Conservation (phyloP, 306 rosid species). For the Vachellia pachyceras region DNA sequence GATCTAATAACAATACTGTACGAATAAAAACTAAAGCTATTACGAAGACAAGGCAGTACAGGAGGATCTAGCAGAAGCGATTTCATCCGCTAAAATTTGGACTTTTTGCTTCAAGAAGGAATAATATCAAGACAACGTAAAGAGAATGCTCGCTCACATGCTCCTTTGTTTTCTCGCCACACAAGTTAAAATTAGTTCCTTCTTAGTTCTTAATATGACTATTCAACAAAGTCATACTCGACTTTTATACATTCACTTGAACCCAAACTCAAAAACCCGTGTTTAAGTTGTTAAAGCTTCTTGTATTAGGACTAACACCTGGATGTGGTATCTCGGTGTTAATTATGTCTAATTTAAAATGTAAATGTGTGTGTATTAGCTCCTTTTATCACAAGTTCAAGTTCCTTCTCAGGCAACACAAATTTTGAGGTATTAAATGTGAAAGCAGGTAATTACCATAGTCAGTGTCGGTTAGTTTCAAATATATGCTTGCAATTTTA, state of each 20-base stretch:
- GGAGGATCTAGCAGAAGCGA: neutral
- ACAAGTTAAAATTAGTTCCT: neutral
- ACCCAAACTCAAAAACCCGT: no score
- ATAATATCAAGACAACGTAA: constrained; percentile 25
- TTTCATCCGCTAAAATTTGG: constrained; percentile 18
- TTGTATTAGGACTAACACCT: no score
- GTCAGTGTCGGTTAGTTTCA: constrained; percentile 12
- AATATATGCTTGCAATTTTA: neutral
- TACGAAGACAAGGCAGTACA: neutral
- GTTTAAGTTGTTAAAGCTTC: no score
- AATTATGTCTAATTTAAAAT: no score
- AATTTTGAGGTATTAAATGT: no score
- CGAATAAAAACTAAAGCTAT: neutral
- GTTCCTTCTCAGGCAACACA: neutral
- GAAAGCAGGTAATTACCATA: neutral
- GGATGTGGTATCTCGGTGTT: no score
- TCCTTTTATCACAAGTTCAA: neutral
- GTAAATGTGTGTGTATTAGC: no score
- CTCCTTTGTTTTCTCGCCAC: constrained; percentile 17
- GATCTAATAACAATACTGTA: neutral
- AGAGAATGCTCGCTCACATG: constrained; percentile 37
- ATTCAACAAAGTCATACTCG: no score
- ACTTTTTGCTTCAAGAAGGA: constrained; percentile 22
- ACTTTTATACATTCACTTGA: no score
- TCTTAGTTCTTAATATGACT: no score